These are phyloP conservation scores for Botryosphaeria dothidea DNA, from an alignment of 2,329 filamentous ascomycete genomes.

Conservation along the genomic window DNA sequence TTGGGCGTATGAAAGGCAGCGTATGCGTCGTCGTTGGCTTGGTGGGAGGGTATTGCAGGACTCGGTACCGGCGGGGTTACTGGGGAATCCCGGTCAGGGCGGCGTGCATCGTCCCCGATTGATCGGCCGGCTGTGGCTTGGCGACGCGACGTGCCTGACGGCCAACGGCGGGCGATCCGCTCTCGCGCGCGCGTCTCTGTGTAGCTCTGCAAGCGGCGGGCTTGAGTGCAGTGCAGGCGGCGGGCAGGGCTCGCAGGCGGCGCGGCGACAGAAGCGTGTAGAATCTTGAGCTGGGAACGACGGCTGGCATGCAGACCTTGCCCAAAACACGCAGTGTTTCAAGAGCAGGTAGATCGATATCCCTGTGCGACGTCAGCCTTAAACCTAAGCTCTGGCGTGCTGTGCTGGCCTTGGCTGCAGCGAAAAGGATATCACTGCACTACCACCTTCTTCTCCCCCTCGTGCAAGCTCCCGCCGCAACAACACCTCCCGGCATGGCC, in stretches of 20 bases:
- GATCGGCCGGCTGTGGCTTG: constrained; percentile 19
- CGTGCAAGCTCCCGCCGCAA: background rate
- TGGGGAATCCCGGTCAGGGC: constrained; percentile 1
- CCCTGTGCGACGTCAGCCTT: constrained; percentile 28
- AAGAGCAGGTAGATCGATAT: constrained; percentile 26
- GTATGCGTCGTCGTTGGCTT: background rate
- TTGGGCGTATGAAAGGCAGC: background rate
- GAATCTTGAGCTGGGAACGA: background rate
- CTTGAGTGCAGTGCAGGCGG: background rate
- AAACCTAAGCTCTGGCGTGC: constrained; percentile 27
- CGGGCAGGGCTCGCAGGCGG: background rate
- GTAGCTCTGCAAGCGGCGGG: background rate
- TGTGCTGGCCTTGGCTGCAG: background rate
- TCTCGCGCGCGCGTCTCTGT: background rate
- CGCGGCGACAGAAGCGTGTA: background rate
- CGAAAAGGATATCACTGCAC: constrained; percentile 8
- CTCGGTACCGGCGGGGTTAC: background rate
- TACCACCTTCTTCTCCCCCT: background rate
- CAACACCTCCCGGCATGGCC: constrained; percentile 23
- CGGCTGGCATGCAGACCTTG: constrained; percentile 25
- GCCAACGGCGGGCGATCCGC: background rate
- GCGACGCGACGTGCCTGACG: constrained; percentile 3
- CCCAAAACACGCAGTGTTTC: constrained; percentile 41
- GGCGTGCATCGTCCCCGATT: constrained; percentile 15
- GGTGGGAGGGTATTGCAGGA: background rate